Evolutionary conservation across 139 green algal genomes (phyloP), one percentile per base, ranked within the genome.

Genomic region (Chloropicon primus): DNA sequence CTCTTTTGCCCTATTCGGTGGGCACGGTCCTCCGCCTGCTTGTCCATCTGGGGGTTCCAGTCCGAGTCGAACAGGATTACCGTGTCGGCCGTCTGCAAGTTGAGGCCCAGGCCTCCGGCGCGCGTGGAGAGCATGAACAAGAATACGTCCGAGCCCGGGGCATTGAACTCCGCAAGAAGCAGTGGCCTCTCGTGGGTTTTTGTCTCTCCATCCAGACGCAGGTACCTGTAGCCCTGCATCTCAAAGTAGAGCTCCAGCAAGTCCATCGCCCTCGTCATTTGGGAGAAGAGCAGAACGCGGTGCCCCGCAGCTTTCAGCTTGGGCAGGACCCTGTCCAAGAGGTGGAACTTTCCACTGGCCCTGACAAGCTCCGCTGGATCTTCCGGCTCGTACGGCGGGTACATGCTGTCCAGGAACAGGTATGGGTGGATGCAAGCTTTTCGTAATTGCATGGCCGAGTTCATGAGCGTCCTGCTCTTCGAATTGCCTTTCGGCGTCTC

Each of bases 41-140:
- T 28, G 74, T 91, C 87, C 86, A 88, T 87, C 76, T 87, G 80
- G 17, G 88, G 88, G 80, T 92, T 92, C 88, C 89, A 93, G 77
- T 89, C 88, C 24, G 77, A 84, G 80, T 93, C 89, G 72, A 90
- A 92, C 79, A 93, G 79, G 78, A 93, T 85, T 29, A 93, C 89
- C 10, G 90, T 95, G 82, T 95, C 89, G 0, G 90, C 90, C 21
- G 87, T 92, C 85, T 94, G 90, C 27, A 95, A 84, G 84, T 95
- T 95, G 62, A 95, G 85, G 24, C 90, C 90, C 24, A 94, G 84
- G 1, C 87, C 88, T 1, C 90, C 90, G 10, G 90, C 90, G 2
- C 90, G 84, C 0, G 90, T 95, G 72, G 85, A 91, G 22, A 95
- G 85, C 73, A 94, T 79, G 79, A 94, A 93, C 53, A 94, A 79